These are phyloP conservation scores for Pleurotus salmoneostramineus DNA, from an alignment of 768 basidiomycete genomes.

Conservation along the genomic window DNA sequence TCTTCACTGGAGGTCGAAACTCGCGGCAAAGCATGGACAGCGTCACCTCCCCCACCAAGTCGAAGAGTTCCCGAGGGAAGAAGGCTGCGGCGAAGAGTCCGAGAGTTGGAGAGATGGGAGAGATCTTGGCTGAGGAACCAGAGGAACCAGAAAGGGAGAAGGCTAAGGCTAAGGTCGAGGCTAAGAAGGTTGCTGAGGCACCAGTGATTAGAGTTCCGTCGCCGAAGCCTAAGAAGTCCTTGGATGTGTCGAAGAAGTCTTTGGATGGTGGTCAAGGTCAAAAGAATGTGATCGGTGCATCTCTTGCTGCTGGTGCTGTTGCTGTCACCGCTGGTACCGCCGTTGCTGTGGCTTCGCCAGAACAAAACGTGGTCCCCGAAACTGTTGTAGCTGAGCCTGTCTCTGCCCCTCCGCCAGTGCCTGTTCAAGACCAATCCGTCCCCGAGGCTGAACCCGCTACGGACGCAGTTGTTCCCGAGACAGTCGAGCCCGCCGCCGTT, in stretches of 20 bases:
- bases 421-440: neutral
- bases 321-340: neutral
- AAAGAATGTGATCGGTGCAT: conserved; percentile 11
- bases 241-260: conserved; percentile 14
- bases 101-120: conserved; percentile 68
- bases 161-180: conserved; percentile 10
- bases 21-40: conserved; percentile 13
- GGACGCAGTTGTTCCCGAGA: neutral
- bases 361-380: neutral
- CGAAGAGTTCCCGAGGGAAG: conserved; percentile 30
- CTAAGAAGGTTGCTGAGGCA: conserved; percentile 15
- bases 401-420: neutral
- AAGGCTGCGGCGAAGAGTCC: conserved; percentile 22
- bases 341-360: neutral
- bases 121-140: conserved; percentile 55
- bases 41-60: conserved; percentile 22
- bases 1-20: conserved; percentile 42
- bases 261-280: neutral
- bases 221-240: conserved; percentile 23
- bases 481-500: too few relatives aligned
- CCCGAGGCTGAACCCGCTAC: neutral
- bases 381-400: conserved; percentile 1
- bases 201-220: conserved; percentile 19
- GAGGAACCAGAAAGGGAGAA: conserved; percentile 21
- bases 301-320: conserved; percentile 16